Evolutionary conservation across 345 rosid species (phyloP), one percentile per base, ranked within the genome.

Genomic region (Salix suchowensis): DNA sequence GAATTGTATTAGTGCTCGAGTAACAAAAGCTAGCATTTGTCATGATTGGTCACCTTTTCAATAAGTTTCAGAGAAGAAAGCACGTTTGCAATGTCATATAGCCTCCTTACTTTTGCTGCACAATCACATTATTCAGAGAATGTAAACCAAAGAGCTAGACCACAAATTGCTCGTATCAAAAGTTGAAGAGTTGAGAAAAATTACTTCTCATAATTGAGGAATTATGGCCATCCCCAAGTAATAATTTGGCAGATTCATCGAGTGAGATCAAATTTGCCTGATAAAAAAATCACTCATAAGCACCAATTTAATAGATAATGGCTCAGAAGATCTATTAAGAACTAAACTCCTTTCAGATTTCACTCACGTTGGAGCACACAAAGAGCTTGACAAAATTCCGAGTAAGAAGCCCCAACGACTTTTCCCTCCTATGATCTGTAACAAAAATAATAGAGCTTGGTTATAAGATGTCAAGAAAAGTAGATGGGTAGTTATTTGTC

Each of bases 11-110:
- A 11, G 16, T 28, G 46, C 16, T 44, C 48, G 23, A 60, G 15
- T 10, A 58, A 66, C 26, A 65, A 28, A 37, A 15, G 39, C 40
- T 16, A 26, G 8, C 15, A 50, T 24, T 70, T 26, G 2, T 5
- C 9, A 23, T 73, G 26, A 68, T 16, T 52, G 50, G 26, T 65
- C 64, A 76, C 78, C 73, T 82, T 82, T 46, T 78, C 81, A 24
- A 82, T 82, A 39, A 82, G 84, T 67, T 66, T 78, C 78, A 82
- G 40, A 68, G 84, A 82, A 70, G 84, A 78, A 23, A 82, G 60
- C 65, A 82, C 84, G 48, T 82, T 82, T 61, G 84, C 84, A 71
- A 82, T 82, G 70, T 82, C 84, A 65, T 82, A 82, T 32, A 81
- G 65, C 76, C 84, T 76, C 37, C 84, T 78, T n/a, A 82, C 81